Evolutionary conservation across 805 yeast species (phyloP), one percentile per base, ranked within the genome.

Genomic region (Saturnispora gosingensis): DNA sequence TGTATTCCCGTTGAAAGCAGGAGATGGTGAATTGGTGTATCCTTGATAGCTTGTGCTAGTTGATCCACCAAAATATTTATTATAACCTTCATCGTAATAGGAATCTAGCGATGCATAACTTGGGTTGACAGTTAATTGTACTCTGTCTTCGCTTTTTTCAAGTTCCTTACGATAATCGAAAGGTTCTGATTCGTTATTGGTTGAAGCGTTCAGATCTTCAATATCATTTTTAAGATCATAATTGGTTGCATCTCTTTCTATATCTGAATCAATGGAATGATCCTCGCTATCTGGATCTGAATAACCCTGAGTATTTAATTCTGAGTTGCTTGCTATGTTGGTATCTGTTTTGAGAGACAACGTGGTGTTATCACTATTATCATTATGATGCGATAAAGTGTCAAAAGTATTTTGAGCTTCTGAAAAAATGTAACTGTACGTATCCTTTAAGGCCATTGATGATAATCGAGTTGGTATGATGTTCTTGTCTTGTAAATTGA

Each of bases 51-150:
- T 35, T 16, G 18, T 20, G 16, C 32, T 11, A 6, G 34, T 22
- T 10, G 52, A 22, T 25, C 42, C 35, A 24, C 42, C 20, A 28
- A 56, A 38, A 32, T 53, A 56, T n/a, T 48, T 53, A 6, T 53
- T 46, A 24, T 55, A 53, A 2, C 59, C 54, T 42, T 61, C 64
- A 45, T 62, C 72, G 61, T 82, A 81, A 53, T 78, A 75, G 62
- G 89, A 81, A 60, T 83, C 89, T 61, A 85, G 68, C 0, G 90
- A 84, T 1, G 91, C 91, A 71, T 83, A 84, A 55, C 89, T 83
- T 42, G 85, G 86, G 54, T 80, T 82, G 15, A 82, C 56, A 2
- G 55, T 43, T 20, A 50, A 28, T 10, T 56, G 47, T 2, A 49
- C 57, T 3, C 42, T 25, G 2, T 30, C 24, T 9, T 55, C 59